These are phyloP conservation scores for Picea sitchensis DNA, from an alignment of 75 land plant genomes.

Conservation along the genomic window DNA sequence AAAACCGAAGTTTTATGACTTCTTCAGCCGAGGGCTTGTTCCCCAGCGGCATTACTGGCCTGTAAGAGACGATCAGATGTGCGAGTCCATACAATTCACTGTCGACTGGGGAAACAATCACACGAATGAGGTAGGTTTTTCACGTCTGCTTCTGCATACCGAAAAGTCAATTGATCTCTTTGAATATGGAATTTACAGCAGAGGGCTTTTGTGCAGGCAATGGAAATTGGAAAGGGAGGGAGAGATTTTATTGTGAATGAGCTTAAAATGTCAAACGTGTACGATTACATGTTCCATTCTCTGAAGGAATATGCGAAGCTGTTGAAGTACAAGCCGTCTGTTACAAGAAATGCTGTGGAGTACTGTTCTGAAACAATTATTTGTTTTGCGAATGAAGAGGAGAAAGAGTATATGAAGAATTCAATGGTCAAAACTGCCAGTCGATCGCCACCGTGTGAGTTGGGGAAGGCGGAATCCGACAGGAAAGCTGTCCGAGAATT, in stretches of 20 bases:
- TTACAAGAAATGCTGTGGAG: too few species aligned
- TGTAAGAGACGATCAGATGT: conserved; percentile 9
- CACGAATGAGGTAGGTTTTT: conserved; percentile 31
- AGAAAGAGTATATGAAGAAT: too few species aligned
- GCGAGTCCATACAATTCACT: too few species aligned
- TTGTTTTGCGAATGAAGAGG: too few species aligned
- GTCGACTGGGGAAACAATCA: conserved; percentile 68
- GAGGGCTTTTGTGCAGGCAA: conserved; percentile 11
- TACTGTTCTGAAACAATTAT: too few species aligned
- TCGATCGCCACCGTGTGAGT: too few species aligned
- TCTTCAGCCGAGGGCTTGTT: conserved; percentile 50
- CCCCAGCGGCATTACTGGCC: conserved; percentile 70
- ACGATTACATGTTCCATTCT: conserved; percentile 42
- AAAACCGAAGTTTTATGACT: conserved; percentile 40
- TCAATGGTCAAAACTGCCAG: too few species aligned
- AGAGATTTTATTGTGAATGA: conserved; percentile 22
- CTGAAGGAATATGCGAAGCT: too few species aligned
- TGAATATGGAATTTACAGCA: not conserved
- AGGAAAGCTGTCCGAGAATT: too few species aligned
- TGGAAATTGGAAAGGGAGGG: conserved; percentile 21
- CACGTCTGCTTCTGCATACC: not conserved
- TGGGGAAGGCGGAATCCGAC: too few species aligned
- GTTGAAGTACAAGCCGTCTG: too few species aligned
- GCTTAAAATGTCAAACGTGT: conserved; percentile 29
- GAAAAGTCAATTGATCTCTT: not conserved